A percentile compares a stretch with the other conserved stretches of the same genome.
phyloP scores from a whole-genome alignment of 306 rosid genomes.

The Cucurbita moschata region DNA sequence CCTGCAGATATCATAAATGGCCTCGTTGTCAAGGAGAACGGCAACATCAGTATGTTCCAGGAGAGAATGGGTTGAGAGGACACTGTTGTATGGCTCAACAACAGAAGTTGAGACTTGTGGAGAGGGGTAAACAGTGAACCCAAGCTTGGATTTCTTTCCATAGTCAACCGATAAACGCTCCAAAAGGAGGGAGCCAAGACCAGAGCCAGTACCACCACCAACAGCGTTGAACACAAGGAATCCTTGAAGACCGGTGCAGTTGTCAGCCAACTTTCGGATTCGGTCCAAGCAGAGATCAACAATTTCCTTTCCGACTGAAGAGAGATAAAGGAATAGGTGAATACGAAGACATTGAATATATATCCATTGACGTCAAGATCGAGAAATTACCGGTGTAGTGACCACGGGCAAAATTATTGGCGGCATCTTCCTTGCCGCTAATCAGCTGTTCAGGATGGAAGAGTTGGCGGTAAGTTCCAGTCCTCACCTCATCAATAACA shows the following conservation, averaged over 20 bases:
- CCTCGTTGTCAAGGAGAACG: constrained; percentile 66
- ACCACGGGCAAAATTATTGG: constrained; percentile 81
- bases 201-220: constrained; percentile 81
- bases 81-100: constrained; percentile 83
- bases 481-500: constrained; percentile 70
- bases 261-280: constrained; percentile 65
- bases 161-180: constrained; percentile 73
- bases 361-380: background rate
- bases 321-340: background rate
- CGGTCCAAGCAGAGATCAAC: constrained; percentile 74
- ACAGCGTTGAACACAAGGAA: constrained; percentile 73
- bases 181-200: constrained; percentile 66
- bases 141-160: constrained; percentile 75
- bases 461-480: constrained; percentile 61
- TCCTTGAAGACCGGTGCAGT: constrained; percentile 82
- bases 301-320: constrained; percentile 73
- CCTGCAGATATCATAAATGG: constrained; percentile 68
- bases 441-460: constrained; percentile 78
- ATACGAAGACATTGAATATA: background rate
- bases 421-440: constrained; percentile 79
- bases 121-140: constrained; percentile 70
- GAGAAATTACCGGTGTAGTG: constrained; percentile 50
- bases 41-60: constrained; percentile 74
- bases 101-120: constrained; percentile 77
- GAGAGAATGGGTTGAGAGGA: constrained; percentile 71